Evolutionary conservation across 352 stramenopile species (phyloP).

Genomic region (Phytophthora boehmeriae): DNA sequence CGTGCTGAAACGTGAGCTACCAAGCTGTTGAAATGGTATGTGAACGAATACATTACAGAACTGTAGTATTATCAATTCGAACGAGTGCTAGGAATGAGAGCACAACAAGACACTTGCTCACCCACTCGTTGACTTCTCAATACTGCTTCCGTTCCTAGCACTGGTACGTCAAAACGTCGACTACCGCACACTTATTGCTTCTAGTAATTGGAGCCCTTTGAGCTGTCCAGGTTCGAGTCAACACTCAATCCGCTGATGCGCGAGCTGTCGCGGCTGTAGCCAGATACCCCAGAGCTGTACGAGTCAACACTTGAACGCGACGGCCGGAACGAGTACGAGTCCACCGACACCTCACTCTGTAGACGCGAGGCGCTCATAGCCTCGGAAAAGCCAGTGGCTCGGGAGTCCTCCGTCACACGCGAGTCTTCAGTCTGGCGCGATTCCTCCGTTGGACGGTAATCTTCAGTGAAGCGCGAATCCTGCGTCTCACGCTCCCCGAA

Average conservation of each 20-base stretch:
- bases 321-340: constrained; percentile 70
- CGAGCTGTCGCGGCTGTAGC: constrained; percentile 66
- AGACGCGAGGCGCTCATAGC: constrained; percentile 46
- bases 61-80: constrained; percentile 2
- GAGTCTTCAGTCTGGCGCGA: constrained; percentile 32
- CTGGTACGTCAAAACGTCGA: constrained; percentile 23
- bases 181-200: constrained; percentile 15
- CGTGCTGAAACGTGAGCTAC: too few relatives aligned
- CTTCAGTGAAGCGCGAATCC: constrained; percentile 16
- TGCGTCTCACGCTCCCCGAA: constrained; percentile 12
- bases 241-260: constrained; percentile 68
- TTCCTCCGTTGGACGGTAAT: constrained; percentile 21
- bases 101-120: constrained; percentile 29
- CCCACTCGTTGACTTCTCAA: constrained; percentile 25
- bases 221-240: constrained; percentile 40
- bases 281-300: constrained; percentile 66
- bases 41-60: constrained; percentile 1
- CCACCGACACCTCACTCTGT: constrained; percentile 69
- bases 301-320: constrained; percentile 66
- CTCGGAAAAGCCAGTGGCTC: constrained; percentile 47
- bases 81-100: not conserved
- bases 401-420: constrained; percentile 27
- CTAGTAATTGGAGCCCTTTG: constrained; percentile 34
- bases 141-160: constrained; percentile 23
- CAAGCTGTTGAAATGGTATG: not conserved